Base-by-base conservation (phyloP, 225 moss, liverwort and hornwort species). In the Bryoerythrophyllum caledonicum region DNA sequence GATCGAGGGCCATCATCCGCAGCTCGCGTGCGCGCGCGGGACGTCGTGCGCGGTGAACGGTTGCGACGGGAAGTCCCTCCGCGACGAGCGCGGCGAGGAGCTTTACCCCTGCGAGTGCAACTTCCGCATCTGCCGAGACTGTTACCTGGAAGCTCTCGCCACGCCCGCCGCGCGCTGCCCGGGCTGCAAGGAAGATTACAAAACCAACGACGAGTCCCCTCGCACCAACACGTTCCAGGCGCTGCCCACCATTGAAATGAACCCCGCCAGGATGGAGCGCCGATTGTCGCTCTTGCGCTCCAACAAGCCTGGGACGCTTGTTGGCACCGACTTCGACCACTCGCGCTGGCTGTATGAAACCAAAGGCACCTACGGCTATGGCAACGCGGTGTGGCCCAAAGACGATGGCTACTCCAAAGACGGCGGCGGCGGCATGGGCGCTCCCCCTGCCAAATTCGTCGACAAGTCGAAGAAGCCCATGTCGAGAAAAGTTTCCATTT, bases 351-450 rank as follows among this genome's bases (percentile, higher is more conserved):
- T 89, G 72, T 89, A 86, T 62, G 93, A 92, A 78, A 96, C 96
- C 15, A 92, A 89, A 34, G 96, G 96, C 6, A 92, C 92, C 2
- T 96, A 96, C 46, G 95, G 95, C 14, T 96, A 96, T 37, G 95
- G 95, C 25, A 96, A 96, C 63, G 95, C 95, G 1, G 83, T 93
- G 10, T 95, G 95, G 95, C 95, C 95, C 7, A 92, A 90, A 76
- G 92, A 94, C 54, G 90, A 89, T 28, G 75, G 77, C 1, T 87
- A 85, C 30, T 81, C 88, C 14, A 81, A 83, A 25, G 85, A 78
- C 2, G 74, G 59, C 23, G 70, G 71, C 7, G 78, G 75, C 28
- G 80, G 82, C 27, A 75, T 89, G 21, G 79, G 76, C 2, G 78
- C 81, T 6, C 63, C 72, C 9, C 91, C 84, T 11, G 25, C 48